Conservation (phyloP, 345 rosid species). For the Aquilaria malaccensis region DNA sequence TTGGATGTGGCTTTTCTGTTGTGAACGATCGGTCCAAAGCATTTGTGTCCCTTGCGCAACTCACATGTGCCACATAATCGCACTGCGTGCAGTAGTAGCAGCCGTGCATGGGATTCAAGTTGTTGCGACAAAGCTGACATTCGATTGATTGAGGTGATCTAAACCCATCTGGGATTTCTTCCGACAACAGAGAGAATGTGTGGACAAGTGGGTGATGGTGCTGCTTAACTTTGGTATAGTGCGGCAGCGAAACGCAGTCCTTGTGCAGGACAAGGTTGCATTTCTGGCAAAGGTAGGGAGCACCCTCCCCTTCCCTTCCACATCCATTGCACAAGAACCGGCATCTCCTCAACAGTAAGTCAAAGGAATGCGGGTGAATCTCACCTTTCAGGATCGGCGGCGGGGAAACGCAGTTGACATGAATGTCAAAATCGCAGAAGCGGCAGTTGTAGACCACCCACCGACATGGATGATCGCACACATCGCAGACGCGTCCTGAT, state of each 20-base stretch:
- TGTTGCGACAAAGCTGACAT: background rate
- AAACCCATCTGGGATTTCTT: background rate
- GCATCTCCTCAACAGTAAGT: background rate
- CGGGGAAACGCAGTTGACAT: background rate
- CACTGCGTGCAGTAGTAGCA: conserved; percentile 14
- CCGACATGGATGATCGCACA: conserved; percentile 8
- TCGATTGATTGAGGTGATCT: no score
- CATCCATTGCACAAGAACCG: conserved; percentile 8
- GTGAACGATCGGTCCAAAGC: no score
- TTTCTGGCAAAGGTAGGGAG: background rate
- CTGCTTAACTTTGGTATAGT: background rate
- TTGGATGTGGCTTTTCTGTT: no score
- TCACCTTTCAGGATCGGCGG: background rate
- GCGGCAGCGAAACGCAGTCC: conserved; percentile 3
- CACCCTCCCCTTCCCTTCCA: background rate
- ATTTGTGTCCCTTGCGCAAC: conserved; percentile 6
- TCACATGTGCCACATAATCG: conserved; percentile 13
- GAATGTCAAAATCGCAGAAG: conserved; percentile 15
- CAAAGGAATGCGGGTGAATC: conserved; percentile 8
- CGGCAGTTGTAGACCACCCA: conserved; percentile 16
- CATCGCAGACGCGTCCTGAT: background rate
- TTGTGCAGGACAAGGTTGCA: conserved; percentile 6
- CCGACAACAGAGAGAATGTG: conserved; percentile 4
- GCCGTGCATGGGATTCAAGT: conserved; percentile 3
- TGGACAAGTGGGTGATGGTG: conserved; percentile 14